These are phyloP conservation scores for Fusarium agapanthi DNA, from an alignment of 2,329 filamentous ascomycete species.

Conservation along the genomic window DNA sequence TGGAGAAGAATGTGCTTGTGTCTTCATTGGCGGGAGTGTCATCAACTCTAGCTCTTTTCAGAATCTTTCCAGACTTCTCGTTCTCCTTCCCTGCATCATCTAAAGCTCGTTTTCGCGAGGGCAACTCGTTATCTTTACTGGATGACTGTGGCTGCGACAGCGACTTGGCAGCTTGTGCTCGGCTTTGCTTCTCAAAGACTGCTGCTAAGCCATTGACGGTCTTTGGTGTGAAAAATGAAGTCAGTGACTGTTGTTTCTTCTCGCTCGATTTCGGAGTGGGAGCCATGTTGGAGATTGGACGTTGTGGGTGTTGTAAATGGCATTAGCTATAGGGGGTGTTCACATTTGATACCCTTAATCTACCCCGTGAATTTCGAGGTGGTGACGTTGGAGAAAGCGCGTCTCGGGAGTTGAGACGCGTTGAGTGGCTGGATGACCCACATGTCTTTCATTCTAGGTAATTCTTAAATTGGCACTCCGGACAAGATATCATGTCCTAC, in stretches of 20 bases:
- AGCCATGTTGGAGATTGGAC: constrained; percentile 43
- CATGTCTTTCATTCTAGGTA: not conserved
- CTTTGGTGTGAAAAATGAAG: constrained; percentile 81
- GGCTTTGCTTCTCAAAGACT: constrained; percentile 46
- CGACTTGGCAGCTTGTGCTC: constrained; percentile 38
- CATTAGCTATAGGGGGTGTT: constrained; percentile 8
- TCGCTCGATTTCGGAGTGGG: constrained; percentile 51
- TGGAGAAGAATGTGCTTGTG: constrained; percentile 49
- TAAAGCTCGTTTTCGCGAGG: constrained; percentile 60
- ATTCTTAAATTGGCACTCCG: not conserved
- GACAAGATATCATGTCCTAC: not conserved
- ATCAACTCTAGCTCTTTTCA: constrained; percentile 57
- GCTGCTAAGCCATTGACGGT: constrained; percentile 58
- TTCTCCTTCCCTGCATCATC: constrained; percentile 57
- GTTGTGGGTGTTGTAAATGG: not conserved
- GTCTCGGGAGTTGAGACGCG: constrained; percentile 36
- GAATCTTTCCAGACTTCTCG: constrained; percentile 47
- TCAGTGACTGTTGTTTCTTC: constrained; percentile 84
- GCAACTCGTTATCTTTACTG: constrained; percentile 42
- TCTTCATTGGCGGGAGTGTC: constrained; percentile 50
- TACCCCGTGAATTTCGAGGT: constrained; percentile 5
- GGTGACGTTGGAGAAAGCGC: constrained; percentile 40
- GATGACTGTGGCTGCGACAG: constrained; percentile 42
- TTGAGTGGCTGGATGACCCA: constrained; percentile 42
- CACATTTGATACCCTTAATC: constrained; percentile 5